Evolutionary conservation across 148 eudicot species (phyloP).

Genomic region (Silene conica): DNA sequence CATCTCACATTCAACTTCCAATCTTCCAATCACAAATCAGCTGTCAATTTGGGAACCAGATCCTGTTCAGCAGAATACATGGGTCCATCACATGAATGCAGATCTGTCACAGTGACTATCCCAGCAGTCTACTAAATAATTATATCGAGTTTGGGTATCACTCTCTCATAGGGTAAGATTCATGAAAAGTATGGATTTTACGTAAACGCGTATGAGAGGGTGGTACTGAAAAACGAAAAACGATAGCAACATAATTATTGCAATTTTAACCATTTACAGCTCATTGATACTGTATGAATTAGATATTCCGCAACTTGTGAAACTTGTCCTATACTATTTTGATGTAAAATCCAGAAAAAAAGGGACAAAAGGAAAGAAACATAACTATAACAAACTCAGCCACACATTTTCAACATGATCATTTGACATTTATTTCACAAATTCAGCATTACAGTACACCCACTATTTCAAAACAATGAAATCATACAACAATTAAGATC

Average conservation of each 20-base stretch:
- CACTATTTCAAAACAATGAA: background rate
- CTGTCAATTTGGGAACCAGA: background rate
- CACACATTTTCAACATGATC: background rate
- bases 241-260: no score
- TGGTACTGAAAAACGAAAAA: no score
- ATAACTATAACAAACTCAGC: background rate
- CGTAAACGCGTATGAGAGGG: no score
- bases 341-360: constrained; percentile 4
- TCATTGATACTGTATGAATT: background rate
- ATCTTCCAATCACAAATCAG: background rate
- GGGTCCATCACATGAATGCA: background rate
- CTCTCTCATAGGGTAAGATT: no score
- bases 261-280: background rate
- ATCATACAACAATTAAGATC: background rate
- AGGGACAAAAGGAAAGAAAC: background rate
- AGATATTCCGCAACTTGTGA: background rate
- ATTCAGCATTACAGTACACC: background rate
- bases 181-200: no score
- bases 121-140: no score
- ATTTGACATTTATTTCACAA: constrained; percentile 6
- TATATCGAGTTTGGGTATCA: no score
- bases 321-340: background rate
- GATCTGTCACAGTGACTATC: background rate
- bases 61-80: background rate
- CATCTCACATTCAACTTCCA: background rate